These are phyloP conservation scores for Tolypocladium tundrense DNA, from an alignment of 2,329 filamentous ascomycete species.

Conservation along the genomic window DNA sequence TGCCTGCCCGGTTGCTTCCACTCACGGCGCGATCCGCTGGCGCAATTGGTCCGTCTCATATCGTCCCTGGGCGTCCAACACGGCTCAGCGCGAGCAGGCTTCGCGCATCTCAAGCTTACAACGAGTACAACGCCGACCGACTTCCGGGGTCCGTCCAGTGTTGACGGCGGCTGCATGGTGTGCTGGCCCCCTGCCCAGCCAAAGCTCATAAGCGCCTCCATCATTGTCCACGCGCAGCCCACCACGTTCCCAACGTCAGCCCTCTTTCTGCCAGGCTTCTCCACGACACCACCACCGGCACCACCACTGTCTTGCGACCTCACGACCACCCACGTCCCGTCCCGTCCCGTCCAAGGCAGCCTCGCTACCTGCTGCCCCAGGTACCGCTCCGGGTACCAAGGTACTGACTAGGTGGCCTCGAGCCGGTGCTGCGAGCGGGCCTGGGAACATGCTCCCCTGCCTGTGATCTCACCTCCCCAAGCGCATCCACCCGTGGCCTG, in stretches of 20 bases:
- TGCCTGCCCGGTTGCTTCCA: not conserved
- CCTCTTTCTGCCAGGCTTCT: not conserved
- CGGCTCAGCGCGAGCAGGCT: no score
- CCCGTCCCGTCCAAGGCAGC: not conserved
- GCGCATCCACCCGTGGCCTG: slow-evolving; percentile 4
- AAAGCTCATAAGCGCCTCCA: not conserved
- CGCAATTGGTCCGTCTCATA: not conserved
- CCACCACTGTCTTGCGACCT: not conserved
- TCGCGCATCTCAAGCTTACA: not conserved
- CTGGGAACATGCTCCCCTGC: slow-evolving; percentile 20
- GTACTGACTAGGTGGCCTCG: not conserved
- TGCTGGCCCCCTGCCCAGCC: not conserved
- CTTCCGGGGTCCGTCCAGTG: not conserved
- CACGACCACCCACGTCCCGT: not conserved
- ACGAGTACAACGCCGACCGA: not conserved
- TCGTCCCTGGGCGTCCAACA: not conserved
- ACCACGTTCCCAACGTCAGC: not conserved
- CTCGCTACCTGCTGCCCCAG: not conserved
- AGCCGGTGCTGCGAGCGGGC: slow-evolving; percentile 4
- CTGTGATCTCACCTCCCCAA: slow-evolving; percentile 16
- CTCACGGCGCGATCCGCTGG: not conserved
- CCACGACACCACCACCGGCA: not conserved
- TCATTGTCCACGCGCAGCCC: not conserved
- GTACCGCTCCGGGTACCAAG: not conserved
- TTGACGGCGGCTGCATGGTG: not conserved